phyloP scores from a whole-genome alignment of 2,329 filamentous ascomycete genomes.

The Chaetomiaceae sp. region DNA sequence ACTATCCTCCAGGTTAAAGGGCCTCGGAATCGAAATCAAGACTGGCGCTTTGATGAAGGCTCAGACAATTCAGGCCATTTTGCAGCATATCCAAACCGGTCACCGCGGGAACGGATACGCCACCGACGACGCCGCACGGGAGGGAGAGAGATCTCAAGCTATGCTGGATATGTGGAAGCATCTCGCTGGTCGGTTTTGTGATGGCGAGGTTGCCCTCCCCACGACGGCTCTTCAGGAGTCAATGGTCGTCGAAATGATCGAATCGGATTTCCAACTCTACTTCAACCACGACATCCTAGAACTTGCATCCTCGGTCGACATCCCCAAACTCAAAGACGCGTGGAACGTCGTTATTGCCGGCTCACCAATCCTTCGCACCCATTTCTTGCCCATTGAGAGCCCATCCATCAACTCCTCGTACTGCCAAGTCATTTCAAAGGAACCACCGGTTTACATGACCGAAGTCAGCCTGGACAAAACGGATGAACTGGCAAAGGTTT shows the following conservation, averaged over 20 bases:
- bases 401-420: conserved; percentile 49
- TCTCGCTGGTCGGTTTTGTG: conserved; percentile 34
- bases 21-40: conserved; percentile 54
- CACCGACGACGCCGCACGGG: too few relatives aligned
- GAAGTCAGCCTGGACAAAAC: conserved; percentile 27
- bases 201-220: conserved; percentile 61
- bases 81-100: conserved; percentile 28
- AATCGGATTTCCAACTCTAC: conserved; percentile 69
- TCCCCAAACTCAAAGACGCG: conserved; percentile 53
- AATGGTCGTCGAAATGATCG: conserved; percentile 77
- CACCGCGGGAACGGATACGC: too few relatives aligned
- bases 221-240: conserved; percentile 81
- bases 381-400: conserved; percentile 64
- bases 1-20: conserved; percentile 67
- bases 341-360: conserved; percentile 56
- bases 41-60: conserved; percentile 74
- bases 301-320: conserved; percentile 51
- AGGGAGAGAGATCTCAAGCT: too few relatives aligned
- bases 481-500: conserved; percentile 36
- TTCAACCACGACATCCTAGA: conserved; percentile 80
- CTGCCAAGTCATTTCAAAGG: conserved; percentile 44
- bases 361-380: conserved; percentile 71
- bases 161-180: too few relatives aligned
- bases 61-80: conserved; percentile 63
- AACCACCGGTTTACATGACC: conserved; percentile 22